Evolutionary conservation across 2,329 filamentous ascomycete species (phyloP).

Genomic region (Venturia carpophila): DNA sequence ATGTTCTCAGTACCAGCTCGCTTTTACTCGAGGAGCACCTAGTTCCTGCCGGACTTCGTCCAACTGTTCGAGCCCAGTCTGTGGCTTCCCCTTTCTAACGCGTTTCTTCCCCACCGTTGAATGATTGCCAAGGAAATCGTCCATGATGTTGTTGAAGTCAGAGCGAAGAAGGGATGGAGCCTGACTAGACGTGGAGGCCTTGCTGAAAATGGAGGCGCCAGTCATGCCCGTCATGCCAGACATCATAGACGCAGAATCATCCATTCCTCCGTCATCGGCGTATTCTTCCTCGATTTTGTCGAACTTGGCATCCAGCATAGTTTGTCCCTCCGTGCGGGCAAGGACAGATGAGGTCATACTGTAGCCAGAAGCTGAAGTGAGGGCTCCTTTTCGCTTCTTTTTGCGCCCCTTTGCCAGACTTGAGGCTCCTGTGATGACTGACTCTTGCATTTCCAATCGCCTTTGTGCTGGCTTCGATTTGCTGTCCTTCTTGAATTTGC

Average conservation of each 20-base stretch:
- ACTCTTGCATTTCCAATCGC: slow-evolving; percentile 58
- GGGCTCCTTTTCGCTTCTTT: slow-evolving; percentile 92
- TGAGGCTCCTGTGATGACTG: slow-evolving; percentile 63
- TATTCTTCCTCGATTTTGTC: slow-evolving; percentile 83
- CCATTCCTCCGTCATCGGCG: slow-evolving; percentile 45
- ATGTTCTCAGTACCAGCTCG: not conserved
- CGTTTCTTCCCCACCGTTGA: slow-evolving; percentile 61
- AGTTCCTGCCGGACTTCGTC: slow-evolving; percentile 79
- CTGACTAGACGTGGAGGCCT: slow-evolving; percentile 29
- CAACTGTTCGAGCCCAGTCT: slow-evolving; percentile 80
- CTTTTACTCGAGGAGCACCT: slow-evolving; percentile 45
- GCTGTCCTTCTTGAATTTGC: slow-evolving; percentile 79
- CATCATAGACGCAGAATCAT: slow-evolving; percentile 40
- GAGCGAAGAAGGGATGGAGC: slow-evolving; percentile 51
- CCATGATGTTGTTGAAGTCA: slow-evolving; percentile 86
- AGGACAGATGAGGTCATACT: slow-evolving; percentile 88
- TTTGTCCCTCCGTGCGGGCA: slow-evolving; percentile 78
- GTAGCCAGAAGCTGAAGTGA: slow-evolving; percentile 79
- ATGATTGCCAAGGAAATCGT: slow-evolving; percentile 78
- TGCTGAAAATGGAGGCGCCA: slow-evolving; percentile 31
- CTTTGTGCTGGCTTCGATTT: slow-evolving; percentile 24
- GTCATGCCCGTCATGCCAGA: slow-evolving; percentile 35
- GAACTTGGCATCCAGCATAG: slow-evolving; percentile 80
- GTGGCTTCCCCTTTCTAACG: slow-evolving; percentile 50
- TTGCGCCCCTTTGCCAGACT: slow-evolving; percentile 65